Evolutionary conservation across 2,329 filamentous ascomycete genomes (phyloP), one percentile per base, ranked within the genome.

Genomic region (Fusarium transvaalense): DNA sequence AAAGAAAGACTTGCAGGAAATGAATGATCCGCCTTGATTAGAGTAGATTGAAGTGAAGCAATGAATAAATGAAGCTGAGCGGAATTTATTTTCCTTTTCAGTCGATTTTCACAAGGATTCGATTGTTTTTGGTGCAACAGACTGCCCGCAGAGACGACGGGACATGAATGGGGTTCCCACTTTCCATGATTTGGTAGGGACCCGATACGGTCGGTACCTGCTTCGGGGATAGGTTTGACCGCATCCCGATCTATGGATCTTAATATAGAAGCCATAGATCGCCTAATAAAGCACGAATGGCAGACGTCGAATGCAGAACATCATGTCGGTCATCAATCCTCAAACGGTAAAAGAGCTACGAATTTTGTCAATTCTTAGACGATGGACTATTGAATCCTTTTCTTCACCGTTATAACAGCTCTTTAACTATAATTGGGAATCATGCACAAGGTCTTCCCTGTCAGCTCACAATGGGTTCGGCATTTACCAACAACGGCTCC

Each of bases 221-320:
- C 37, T 31, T 67, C 74, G 73, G 74, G 46, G 29, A 46, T 58
- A 56, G 46, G 72, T 75, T 75, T 71, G 56, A 54, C 74, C 74
- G 74, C 35, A n/a, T 47, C 59, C 72, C 72, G 71, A 43, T 34
- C 15, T 29, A 43, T 25, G 27, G 23, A 53, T 60, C 55, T 53
- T 51, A 27, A 60, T 34, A 13, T 31, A 50, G 46, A 50, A 50
- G 23, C 51, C 15, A 15, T 35, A 37, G 47, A 58, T 48, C 27
- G 39, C 41, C 27, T 35, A 34, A 35, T 39, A 52, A 27, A 37
- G 37, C 27, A 41, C 32, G 21, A 10, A 19, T 29, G 31, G 15
- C 25, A 51, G 48, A 34, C 19, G 29, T 21, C n/a, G 23, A 55
- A 56, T 64, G 45, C 41, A 60, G 52, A 55, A 46, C 52, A 66